Conservation (phyloP, 1,284 basidiomycete genomes). For the Apiotrichum sp. region DNA sequence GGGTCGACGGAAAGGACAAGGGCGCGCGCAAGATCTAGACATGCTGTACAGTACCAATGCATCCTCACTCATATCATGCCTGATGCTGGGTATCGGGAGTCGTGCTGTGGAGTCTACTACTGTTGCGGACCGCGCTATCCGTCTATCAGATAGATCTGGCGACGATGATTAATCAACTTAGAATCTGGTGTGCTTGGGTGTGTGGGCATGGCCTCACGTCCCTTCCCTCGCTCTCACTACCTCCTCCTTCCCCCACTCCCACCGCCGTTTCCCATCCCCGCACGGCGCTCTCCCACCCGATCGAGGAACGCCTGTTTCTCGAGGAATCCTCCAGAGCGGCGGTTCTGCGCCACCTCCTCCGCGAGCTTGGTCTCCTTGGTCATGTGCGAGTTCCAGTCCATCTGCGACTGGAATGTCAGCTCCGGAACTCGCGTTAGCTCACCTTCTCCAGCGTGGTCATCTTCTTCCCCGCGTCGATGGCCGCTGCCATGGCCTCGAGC, state of each 20-base stretch:
- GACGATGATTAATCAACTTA: too few species aligned
- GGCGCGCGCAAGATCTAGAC: conserved; percentile 7
- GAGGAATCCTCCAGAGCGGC: conserved; percentile 38
- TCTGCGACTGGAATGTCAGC: conserved; percentile 35
- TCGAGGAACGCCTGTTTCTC: conserved; percentile 44
- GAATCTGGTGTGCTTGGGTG: too few species aligned
- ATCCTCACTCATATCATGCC: conserved; percentile 3
- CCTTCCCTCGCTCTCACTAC: too few species aligned
- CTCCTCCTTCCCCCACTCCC: conserved; percentile 5
- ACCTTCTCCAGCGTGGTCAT: conserved; percentile 48
- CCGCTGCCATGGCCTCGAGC: conserved; percentile 43
- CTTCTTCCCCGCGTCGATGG: conserved; percentile 42
- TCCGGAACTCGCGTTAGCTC: conserved; percentile 32
- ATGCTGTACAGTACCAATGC: neutral
- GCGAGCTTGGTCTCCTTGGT: conserved; percentile 18
- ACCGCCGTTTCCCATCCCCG: conserved; percentile 28
- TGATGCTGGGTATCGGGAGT: neutral
- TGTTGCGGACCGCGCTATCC: neutral
- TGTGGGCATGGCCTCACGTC: too few species aligned
- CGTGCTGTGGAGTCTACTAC: neutral
- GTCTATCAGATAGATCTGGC: too few species aligned
- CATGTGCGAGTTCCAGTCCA: conserved; percentile 44
- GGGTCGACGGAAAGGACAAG: conserved; percentile 15
- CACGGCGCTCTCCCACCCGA: conserved; percentile 34
- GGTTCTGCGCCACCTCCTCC: conserved; percentile 40